Evolutionary conservation across 129 eudicot species (phyloP), one percentile per base, ranked within the genome.

Genomic region (Smallanthus sonchifolius): DNA sequence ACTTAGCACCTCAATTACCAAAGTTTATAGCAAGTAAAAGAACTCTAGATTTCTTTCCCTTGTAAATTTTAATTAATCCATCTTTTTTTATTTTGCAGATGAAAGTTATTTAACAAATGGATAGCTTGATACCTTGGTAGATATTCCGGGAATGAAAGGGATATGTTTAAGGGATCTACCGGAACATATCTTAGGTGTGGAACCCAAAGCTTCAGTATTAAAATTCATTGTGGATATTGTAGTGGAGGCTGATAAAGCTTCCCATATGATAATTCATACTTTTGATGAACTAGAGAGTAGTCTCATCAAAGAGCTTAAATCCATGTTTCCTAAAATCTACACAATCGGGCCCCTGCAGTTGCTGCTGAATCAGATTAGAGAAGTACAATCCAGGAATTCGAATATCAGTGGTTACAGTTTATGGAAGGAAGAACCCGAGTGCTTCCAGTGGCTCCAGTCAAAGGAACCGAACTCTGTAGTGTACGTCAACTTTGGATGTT

Each of bases 101-200:
- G 67, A 39, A 42, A 84, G 75, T 75, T 74, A 73, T 30, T 28
- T 74, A 16, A 82, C 89, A 75, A 78, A 86, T 54, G 91, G 91
- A 17, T 80, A 84, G 40, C 44, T 86, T 6, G 89, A 89, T 2
- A 89, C 84, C 16, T 39, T 45, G 3, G 61, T 86, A 0, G 85
- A 86, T 52, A 64, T 84, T 48, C 87, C 82, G 0, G 95, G 91
- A 73, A 73, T 86, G 84, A 72, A 76, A 43, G 76, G 69, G 51
- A 73, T 88, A 3, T 67, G 77, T 56, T 69, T 88, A 45, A 81
- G 70, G 64, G 90, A 88, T 71, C 66, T 88, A 13, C 95, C 91
- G 11, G 75, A 81, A 36, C 87, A 85, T 73, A 60, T 85, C 65
- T 73, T 86, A 57, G 83, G 88, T 1, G 76, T 87, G 40, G 68